These are phyloP conservation scores for Beauveria asiatica DNA, from an alignment of 2,329 filamentous ascomycete genomes.

Conservation along the genomic window DNA sequence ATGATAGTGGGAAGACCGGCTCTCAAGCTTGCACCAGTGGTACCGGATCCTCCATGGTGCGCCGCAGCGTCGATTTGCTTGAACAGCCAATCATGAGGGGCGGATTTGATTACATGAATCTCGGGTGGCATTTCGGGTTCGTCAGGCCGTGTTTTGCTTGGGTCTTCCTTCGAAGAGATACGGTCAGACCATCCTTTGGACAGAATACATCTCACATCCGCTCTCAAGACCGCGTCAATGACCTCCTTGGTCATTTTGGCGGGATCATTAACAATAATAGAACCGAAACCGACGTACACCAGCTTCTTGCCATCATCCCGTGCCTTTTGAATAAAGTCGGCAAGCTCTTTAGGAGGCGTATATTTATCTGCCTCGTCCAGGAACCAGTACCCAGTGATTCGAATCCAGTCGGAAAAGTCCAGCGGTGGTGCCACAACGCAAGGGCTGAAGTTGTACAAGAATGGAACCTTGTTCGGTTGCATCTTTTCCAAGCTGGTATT, in stretches of 20 bases:
- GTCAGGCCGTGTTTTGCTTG: slow-evolving; percentile 42
- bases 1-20: slow-evolving; percentile 91
- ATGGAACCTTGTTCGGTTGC: slow-evolving; percentile 95
- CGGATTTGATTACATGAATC: slow-evolving; percentile 81
- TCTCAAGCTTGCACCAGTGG: slow-evolving; percentile 84
- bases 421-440: slow-evolving; percentile 88
- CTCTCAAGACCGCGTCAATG: slow-evolving; percentile 80
- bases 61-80: slow-evolving; percentile 85
- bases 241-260: slow-evolving; percentile 86
- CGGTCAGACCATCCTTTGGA: slow-evolving; percentile 97
- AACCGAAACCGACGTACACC: slow-evolving; percentile 95
- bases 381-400: slow-evolving; percentile 97
- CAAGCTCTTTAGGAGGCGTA: slow-evolving; percentile 66
- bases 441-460: slow-evolving; percentile 94
- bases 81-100: slow-evolving; percentile 96
- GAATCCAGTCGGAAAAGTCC: slow-evolving; percentile 96
- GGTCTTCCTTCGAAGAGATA: slow-evolving; percentile 38
- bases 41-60: slow-evolving; percentile 91
- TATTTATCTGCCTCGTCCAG: slow-evolving; percentile 67
- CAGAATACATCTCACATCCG: slow-evolving; percentile 87
- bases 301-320: slow-evolving; percentile 77
- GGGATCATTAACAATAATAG: slow-evolving; percentile 87
- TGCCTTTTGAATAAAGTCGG: slow-evolving; percentile 75
- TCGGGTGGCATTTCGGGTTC: slow-evolving; percentile 64
- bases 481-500: slow-evolving; percentile 81